Conservation (phyloP, 441 rosid genomes). For the Adansonia madagascariensis region DNA sequence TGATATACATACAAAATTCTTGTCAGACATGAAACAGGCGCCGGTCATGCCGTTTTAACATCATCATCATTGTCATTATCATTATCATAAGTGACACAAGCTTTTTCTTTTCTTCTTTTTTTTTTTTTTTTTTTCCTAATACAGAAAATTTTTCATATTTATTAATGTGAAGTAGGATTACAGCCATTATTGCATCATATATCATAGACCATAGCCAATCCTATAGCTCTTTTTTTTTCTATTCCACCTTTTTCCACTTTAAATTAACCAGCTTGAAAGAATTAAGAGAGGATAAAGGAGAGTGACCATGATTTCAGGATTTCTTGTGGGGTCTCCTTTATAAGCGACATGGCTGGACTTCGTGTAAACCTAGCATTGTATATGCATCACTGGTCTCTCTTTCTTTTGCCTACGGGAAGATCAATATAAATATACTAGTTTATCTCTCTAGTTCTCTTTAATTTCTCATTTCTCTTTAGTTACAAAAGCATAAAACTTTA, state of each 20-base stretch:
- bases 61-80: neutral
- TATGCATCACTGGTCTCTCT: slow-evolving; percentile 31
- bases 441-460: too few species aligned
- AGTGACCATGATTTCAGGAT: slow-evolving; percentile 27
- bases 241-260: neutral
- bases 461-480: too few species aligned
- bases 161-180: neutral
- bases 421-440: too few species aligned
- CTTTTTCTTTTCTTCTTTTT: neutral
- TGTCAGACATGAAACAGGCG: too few species aligned
- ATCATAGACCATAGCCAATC: neutral
- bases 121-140: neutral
- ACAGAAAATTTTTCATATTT: neutral
- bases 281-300: slow-evolving; percentile 1
- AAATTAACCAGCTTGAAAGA: neutral
- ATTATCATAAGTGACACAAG: neutral
- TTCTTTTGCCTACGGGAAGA: slow-evolving; percentile 30
- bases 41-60: neutral
- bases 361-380: slow-evolving; percentile 26
- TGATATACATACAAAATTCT: neutral
- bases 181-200: neutral
- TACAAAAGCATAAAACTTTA: neutral
- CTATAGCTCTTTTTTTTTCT: neutral
- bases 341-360: slow-evolving; percentile 25
- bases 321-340: slow-evolving; percentile 27